phyloP scores from a whole-genome alignment of 768 basidiomycete genomes.

The Russula foetens region DNA sequence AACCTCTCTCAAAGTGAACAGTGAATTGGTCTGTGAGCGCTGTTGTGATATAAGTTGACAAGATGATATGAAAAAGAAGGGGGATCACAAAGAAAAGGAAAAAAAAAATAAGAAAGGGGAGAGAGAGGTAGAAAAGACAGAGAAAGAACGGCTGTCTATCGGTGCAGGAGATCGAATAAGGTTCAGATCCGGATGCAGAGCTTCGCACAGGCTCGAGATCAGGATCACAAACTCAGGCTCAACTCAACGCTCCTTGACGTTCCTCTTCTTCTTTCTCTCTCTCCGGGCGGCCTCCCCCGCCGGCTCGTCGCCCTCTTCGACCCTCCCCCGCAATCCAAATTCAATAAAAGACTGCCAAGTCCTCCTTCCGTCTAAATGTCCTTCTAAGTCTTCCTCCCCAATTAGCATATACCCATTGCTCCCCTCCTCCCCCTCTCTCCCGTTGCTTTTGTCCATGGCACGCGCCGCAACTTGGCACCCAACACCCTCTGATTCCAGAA shows the following conservation, averaged over 20 bases:
- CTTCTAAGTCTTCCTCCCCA: constrained; percentile 11
- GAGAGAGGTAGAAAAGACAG: too few species aligned
- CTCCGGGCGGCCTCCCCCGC: not conserved
- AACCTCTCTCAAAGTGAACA: not conserved
- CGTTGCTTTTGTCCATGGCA: constrained; percentile 4
- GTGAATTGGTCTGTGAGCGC: not conserved
- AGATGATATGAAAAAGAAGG: too few species aligned
- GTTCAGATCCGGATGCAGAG: constrained; percentile 3
- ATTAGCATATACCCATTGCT: constrained; percentile 2
- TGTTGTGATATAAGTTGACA: not conserved
- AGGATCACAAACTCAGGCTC: not conserved
- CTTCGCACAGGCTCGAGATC: not conserved
- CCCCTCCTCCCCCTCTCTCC: constrained; percentile 6
- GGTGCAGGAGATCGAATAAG: constrained; percentile 1
- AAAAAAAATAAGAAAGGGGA: not conserved
- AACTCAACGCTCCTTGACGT: not conserved
- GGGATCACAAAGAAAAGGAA: not conserved
- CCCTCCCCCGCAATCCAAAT: constrained; percentile 5
- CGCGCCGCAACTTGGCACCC: constrained; percentile 17
- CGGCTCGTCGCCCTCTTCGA: not conserved
- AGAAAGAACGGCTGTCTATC: not conserved
- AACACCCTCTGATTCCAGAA: constrained; percentile 20
- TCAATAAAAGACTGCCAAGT: constrained; percentile 22
- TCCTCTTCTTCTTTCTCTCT: too few species aligned
- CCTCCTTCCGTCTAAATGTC: constrained; percentile 5